Base-by-base conservation (phyloP, 164 flowering plant genomes). In the Sextonia rubra region DNA sequence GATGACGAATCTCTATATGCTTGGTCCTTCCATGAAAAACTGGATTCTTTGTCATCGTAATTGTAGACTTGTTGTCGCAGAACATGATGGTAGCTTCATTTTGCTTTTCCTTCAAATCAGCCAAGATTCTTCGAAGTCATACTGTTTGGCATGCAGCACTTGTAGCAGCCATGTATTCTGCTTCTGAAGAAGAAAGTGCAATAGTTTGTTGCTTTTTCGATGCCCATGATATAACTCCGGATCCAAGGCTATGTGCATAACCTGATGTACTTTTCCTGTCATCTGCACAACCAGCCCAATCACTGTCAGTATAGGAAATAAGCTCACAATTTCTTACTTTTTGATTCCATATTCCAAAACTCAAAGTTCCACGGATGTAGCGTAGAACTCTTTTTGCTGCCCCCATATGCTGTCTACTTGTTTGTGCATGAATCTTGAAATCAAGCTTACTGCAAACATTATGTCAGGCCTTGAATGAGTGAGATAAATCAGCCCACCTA, bases 401-500 rank as follows among this genome's bases (percentile, higher is more conserved):
- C n/a, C 23, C 14, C 22, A 52, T 49, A 23, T 65, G 47, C 0
- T 17, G 9, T 52, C 24, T 6, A 12, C 18, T 48, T 2, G 71
- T 1, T 15, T 25, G 1, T 12, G 20, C 71, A 52, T 69, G n/a
- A 11, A 69, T 17, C 44, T 69, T 14, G 25, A 30, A 25, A 69
- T 12, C 1, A 25, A 15, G 49, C 71, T 12, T 3, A 69, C 71
- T 17, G 3, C 24, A n/a, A 24, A 69, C 64, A 58, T 55, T 15
- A 69, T 12, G 14, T 69, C 72, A 1, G 72, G 64, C 1, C 64
- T 9, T 3, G 63, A 55, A 1, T 18, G 60, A 15, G 72, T 69
- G 17, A 69, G 29, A 17, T 69, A 69, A 47, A 69, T 55, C 29
- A n/a, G n/a, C 17, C 72, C 49, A 4, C 63, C 72, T 12, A 69